Conservation (phyloP, 1,284 basidiomycete species). For the Sutorius eximius region DNA sequence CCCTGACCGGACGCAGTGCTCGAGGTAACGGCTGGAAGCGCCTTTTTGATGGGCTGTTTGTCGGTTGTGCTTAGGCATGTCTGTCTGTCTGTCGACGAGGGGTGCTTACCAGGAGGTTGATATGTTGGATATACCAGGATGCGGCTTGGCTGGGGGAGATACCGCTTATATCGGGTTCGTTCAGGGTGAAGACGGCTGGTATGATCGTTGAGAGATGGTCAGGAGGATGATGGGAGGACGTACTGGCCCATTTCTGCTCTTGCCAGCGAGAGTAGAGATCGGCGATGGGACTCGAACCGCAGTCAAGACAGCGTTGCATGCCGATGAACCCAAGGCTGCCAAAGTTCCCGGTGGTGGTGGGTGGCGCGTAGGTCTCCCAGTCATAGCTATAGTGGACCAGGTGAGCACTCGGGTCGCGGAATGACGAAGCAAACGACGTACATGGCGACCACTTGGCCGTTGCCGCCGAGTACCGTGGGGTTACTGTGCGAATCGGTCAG, state of each 20-base stretch:
- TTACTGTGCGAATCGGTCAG: slow-evolving; percentile 22
- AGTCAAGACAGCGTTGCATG: slow-evolving; percentile 41
- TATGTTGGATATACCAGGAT: slow-evolving; percentile 37
- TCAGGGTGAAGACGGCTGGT: slow-evolving; percentile 39
- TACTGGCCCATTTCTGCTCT: slow-evolving; percentile 34
- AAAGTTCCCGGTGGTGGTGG: slow-evolving; percentile 30
- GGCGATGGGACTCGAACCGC: slow-evolving; percentile 38
- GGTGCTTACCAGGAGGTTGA: slow-evolving; percentile 36
- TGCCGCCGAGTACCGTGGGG: slow-evolving; percentile 31
- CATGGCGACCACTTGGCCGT: slow-evolving; percentile 37
- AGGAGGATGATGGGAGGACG: background rate
- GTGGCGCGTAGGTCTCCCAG: slow-evolving; percentile 38
- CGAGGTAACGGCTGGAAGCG: slow-evolving; percentile 37
- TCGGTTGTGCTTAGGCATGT: background rate
- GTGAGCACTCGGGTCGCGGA: background rate
- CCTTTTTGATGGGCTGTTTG: slow-evolving; percentile 34
- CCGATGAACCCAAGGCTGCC: slow-evolving; percentile 41
- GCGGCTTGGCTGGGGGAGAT: slow-evolving; percentile 34
- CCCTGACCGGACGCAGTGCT: slow-evolving; percentile 32
- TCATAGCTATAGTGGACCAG: slow-evolving; percentile 31
- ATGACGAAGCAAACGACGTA: slow-evolving; percentile 10
- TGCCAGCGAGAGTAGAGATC: slow-evolving; percentile 34
- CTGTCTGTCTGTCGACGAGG: background rate
- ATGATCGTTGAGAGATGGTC: background rate
- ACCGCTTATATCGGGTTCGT: slow-evolving; percentile 36